Conservation (phyloP, 306 rosid species). For the Biancaea sappan region DNA sequence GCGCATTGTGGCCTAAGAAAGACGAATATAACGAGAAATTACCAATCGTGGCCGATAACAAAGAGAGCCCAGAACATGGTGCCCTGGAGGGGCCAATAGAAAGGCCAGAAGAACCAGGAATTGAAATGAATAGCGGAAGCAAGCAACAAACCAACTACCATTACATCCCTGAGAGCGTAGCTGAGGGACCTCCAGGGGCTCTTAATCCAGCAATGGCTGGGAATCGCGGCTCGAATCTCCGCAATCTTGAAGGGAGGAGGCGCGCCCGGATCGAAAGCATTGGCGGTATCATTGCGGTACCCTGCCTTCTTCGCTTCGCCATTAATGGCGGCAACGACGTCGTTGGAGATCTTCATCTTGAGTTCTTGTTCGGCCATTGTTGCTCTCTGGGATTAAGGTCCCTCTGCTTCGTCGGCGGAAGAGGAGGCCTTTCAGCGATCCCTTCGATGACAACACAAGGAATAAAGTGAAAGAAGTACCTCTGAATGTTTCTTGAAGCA, state of each 20-base stretch:
- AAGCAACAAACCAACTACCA: slow-evolving; percentile 43
- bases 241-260: slow-evolving; percentile 86
- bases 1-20: too few species aligned
- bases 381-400: background rate
- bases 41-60: slow-evolving; percentile 98
- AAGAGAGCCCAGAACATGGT: slow-evolving; percentile 99
- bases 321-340: too few species aligned
- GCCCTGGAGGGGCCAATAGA: slow-evolving; percentile 87
- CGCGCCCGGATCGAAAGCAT: slow-evolving; percentile 79
- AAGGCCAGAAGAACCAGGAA: slow-evolving; percentile 64
- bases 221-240: slow-evolving; percentile 88
- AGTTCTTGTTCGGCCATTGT: background rate
- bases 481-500: background rate
- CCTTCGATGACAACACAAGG: too few species aligned
- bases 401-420: background rate
- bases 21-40: background rate
- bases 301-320: background rate
- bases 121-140: slow-evolving; percentile 52
- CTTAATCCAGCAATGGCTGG: slow-evolving; percentile 88
- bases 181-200: slow-evolving; percentile 72
- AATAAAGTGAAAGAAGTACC: too few species aligned
- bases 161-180: slow-evolving; percentile 69
- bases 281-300: background rate
- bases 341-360: background rate
- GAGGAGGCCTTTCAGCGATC: background rate